Conservation (phyloP, 441 rosid genomes). For the Bocquillonia castaneifolia region DNA sequence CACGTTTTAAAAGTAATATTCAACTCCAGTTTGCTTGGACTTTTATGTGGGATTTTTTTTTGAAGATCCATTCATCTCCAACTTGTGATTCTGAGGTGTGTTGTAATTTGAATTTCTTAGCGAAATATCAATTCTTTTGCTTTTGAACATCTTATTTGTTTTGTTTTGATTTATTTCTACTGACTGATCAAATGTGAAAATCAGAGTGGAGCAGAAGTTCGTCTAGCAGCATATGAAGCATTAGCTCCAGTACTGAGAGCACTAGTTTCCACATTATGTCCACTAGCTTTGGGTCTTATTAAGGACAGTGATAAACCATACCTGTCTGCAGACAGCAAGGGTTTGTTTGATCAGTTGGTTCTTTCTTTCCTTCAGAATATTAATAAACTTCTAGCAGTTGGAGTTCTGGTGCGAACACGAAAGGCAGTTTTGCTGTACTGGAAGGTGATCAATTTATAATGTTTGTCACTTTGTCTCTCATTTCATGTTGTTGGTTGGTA, state of each 20-base stretch:
- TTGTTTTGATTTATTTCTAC: constrained; percentile 12
- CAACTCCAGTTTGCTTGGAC: constrained; percentile 43
- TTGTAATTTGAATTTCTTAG: constrained; percentile 17
- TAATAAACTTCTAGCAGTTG: constrained; percentile 67
- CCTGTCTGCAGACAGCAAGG: constrained; percentile 37
- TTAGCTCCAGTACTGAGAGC: constrained; percentile 54
- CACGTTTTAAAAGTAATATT: constrained; percentile 35
- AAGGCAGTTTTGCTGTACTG: constrained; percentile 73
- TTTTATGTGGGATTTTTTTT: constrained; percentile 66
- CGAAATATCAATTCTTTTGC: not conserved
- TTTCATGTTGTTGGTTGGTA: not conserved
- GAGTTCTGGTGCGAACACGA: constrained; percentile 65
- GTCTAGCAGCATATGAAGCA: constrained; percentile 80
- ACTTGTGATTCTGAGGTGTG: constrained; percentile 63
- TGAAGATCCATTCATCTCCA: constrained; percentile 49
- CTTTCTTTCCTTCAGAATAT: constrained; percentile 62
- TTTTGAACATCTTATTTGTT: constrained; percentile 11
- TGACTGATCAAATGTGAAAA: constrained; percentile 30
- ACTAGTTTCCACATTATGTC: constrained; percentile 45
- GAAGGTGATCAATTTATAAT: constrained; percentile 55
- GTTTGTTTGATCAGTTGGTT: constrained; percentile 56
- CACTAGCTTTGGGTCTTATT: constrained; percentile 45
- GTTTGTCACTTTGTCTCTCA: not conserved
- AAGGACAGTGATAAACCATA: constrained; percentile 37
- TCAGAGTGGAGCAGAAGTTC: constrained; percentile 75